Evolutionary conservation across 176 grass and related monocot species (phyloP), one percentile per base, ranked within the genome.

Genomic region (Cocos nucifera): DNA sequence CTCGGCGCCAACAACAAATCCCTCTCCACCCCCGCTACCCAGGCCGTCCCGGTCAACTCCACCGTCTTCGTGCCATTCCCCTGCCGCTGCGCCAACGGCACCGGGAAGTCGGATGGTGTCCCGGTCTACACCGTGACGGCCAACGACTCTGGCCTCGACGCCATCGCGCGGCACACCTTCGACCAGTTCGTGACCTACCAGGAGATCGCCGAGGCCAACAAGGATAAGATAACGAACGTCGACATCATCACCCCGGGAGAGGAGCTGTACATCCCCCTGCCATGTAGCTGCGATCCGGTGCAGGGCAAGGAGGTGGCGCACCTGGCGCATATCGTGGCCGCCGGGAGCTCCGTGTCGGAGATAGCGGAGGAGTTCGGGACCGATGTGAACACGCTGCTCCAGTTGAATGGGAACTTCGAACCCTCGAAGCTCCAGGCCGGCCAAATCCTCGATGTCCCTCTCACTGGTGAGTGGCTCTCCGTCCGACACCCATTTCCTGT

Each of bases 371-470:
- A 4, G 54, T 90, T 66, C 48, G 77, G 80, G 15, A 77, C 82
- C 16, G 5, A 6, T 4, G 75, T 69, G 32, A 20, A 15, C 17
- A 90, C 86, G 6, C 71, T 90, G 61, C 74, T 87, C 0, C 29
- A 1, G 9, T 12, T 82, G 53, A 90, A 96, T 23, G 20, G 50
- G 0, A 90, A 84, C 69, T 6, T 29, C 69, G 64, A 82, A 58
- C 80, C 83, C 57, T 69, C 22, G 23, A 8, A 0, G 0, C 69
- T 90, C 10, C 0, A 2, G 3, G 64, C 50, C 20, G 60, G 19
- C 0, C 78, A 96, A 56, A 80, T 87, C 61, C 86, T 96, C 19
- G 86, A 90, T 75, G 86, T 90, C 4, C 91, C 91, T 15, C 83
- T 85, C 20, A 63, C 54, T 51, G 87, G 91, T 90, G 65, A 54